A percentile compares a stretch with the other conserved stretches of the same genome.
phyloP scores from a whole-genome alignment of 108 stramenopile genomes.

The Skeletonema potamos region DNA sequence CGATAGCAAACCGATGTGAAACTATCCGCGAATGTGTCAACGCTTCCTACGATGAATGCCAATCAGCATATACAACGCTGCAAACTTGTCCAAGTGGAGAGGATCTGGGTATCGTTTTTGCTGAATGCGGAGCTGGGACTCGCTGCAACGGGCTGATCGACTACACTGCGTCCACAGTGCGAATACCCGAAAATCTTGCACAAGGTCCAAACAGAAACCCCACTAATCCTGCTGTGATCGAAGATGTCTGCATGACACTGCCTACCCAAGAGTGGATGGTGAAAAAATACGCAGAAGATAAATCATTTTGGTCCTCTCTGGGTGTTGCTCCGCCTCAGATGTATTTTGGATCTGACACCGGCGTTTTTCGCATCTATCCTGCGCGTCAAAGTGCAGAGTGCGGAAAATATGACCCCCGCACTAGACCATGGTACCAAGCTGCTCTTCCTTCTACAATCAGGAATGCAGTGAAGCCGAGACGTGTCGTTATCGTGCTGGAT shows the following conservation, averaged over 20 bases:
- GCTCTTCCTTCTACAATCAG: slow-evolving; percentile 34
- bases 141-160: slow-evolving; percentile 37
- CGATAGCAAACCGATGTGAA: slow-evolving; percentile 29
- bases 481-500: slow-evolving; percentile 42
- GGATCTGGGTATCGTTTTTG: slow-evolving; percentile 23
- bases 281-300: slow-evolving; percentile 25
- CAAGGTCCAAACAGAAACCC: slow-evolving; percentile 24
- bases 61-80: slow-evolving; percentile 13
- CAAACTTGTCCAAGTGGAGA: slow-evolving; percentile 25
- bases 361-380: slow-evolving; percentile 62
- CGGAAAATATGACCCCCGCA: slow-evolving; percentile 58
- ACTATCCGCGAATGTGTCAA: slow-evolving; percentile 18
- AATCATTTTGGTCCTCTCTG: slow-evolving; percentile 22
- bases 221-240: slow-evolving; percentile 28
- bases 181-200: slow-evolving; percentile 14
- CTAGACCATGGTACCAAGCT: slow-evolving; percentile 74
- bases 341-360: slow-evolving; percentile 56
- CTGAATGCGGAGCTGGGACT: slow-evolving; percentile 24
- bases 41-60: slow-evolving; percentile 41
- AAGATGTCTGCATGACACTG: slow-evolving; percentile 27
- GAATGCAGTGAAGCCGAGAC: slow-evolving; percentile 21
- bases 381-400: slow-evolving; percentile 42
- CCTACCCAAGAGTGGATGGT: slow-evolving; percentile 39
- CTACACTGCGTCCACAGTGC: slow-evolving; percentile 21
- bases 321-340: slow-evolving; percentile 43